Evolutionary conservation across 371 early-diverging fungal genomes (phyloP).

Genomic region (Lichtheimia corymbifera): DNA sequence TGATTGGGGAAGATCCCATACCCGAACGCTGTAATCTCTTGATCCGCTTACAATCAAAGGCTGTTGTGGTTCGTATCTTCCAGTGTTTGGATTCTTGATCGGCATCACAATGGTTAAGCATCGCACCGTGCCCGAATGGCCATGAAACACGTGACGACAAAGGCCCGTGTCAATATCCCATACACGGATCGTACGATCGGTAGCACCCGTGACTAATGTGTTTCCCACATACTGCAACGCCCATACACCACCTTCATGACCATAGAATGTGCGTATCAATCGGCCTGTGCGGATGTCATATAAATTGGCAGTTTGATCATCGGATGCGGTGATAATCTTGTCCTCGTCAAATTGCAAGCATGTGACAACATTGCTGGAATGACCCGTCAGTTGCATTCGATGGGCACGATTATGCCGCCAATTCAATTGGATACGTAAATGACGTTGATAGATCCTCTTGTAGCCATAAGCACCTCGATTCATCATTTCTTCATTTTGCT

Average conservation of each 20-base stretch:
- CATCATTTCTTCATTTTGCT: too few species aligned
- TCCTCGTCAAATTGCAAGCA: slow-evolving; percentile 94
- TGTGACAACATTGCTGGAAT: slow-evolving; percentile 85
- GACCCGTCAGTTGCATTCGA: slow-evolving; percentile 78
- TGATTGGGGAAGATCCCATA: slow-evolving; percentile 88
- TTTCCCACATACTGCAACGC: slow-evolving; percentile 89
- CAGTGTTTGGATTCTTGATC: slow-evolving; percentile 27
- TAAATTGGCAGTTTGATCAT: slow-evolving; percentile 85
- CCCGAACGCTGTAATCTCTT: slow-evolving; percentile 90
- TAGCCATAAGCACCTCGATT: slow-evolving; percentile 2
- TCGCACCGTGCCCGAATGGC: slow-evolving; percentile 96
- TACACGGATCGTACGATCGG: slow-evolving; percentile 96
- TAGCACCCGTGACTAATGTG: slow-evolving; percentile 94
- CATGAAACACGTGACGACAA: slow-evolving; percentile 88
- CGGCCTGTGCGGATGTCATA: slow-evolving; percentile 81
- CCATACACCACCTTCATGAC: slow-evolving; percentile 99
- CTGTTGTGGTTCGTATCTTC: slow-evolving; percentile 59
- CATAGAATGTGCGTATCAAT: slow-evolving; percentile 67
- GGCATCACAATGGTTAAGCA: slow-evolving; percentile 89
- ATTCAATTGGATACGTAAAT: slow-evolving; percentile 75
- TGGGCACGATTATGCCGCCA: slow-evolving; percentile 79
- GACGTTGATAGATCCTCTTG: slow-evolving; percentile 69
- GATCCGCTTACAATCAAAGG: slow-evolving; percentile 95
- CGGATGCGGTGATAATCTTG: slow-evolving; percentile 92
- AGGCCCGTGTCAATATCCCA: slow-evolving; percentile 92